Percentiles rank a stretch among this genome's conserved stretches.
phyloP scores from a whole-genome alignment of 495 filamentous ascomycete genomes.

The Cetradonia linearis region DNA sequence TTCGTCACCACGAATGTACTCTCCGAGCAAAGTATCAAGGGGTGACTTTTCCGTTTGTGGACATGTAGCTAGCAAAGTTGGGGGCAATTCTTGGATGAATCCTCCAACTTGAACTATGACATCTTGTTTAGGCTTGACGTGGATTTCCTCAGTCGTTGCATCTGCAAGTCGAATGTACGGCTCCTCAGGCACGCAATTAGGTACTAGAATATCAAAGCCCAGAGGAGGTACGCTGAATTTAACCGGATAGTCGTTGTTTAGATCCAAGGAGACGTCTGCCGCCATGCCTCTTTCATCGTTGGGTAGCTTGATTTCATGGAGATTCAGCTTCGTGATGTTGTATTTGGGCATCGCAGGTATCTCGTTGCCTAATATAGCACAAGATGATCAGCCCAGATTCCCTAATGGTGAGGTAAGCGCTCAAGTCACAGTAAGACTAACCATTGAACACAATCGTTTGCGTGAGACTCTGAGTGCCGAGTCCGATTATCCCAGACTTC shows the following conservation, averaged over 20 bases:
- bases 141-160: conserved; percentile 55
- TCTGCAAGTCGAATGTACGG: conserved; percentile 62
- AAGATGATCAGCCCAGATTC: conserved; percentile 30
- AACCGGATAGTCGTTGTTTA: conserved; percentile 66
- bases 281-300: conserved; percentile 52
- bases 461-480: conserved; percentile 62
- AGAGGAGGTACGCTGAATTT: conserved; percentile 64
- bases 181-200: conserved; percentile 56
- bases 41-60: conserved; percentile 69
- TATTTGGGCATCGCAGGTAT: conserved; percentile 69
- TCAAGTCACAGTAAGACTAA: conserved; percentile 42
- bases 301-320: conserved; percentile 52
- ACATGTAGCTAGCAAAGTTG: conserved; percentile 57
- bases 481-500: conserved; percentile 63
- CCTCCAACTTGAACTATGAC: conserved; percentile 60
- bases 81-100: conserved; percentile 58
- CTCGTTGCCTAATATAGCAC: conserved; percentile 39
- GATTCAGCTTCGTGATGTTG: conserved; percentile 63
- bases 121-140: conserved; percentile 52
- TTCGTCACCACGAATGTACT: conserved; percentile 68
- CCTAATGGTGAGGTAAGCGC: conserved; percentile 32
- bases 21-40: conserved; percentile 69
- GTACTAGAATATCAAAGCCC: conserved; percentile 72
- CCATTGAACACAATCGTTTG: conserved; percentile 71
- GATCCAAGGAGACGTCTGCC: conserved; percentile 59